Evolutionary conservation across 768 basidiomycete species (phyloP).

Genomic region (Phaeotremella fagi): DNA sequence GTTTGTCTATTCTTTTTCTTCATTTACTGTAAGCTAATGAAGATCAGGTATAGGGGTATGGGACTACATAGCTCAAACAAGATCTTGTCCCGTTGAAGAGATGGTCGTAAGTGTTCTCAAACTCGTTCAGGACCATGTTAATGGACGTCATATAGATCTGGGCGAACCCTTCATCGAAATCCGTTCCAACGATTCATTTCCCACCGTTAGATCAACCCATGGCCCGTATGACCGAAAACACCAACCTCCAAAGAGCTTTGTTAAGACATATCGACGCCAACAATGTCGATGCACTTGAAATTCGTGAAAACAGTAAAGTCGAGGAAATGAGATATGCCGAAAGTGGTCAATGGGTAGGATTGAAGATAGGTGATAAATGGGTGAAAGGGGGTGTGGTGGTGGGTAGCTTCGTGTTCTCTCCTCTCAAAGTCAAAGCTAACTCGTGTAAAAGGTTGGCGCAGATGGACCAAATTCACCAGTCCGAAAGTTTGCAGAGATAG

Average conservation of each 20-base stretch:
- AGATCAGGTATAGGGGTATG: constrained; percentile 76
- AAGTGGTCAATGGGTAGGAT: constrained; percentile 70
- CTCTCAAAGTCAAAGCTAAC: not conserved
- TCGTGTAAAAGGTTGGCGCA: constrained; percentile 69
- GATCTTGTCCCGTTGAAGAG: constrained; percentile 70
- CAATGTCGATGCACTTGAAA: constrained; percentile 54
- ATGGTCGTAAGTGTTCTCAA: constrained; percentile 63
- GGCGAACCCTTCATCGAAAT: constrained; percentile 49
- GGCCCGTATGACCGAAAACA: constrained; percentile 83
- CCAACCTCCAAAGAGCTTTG: constrained; percentile 84
- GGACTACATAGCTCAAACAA: constrained; percentile 62
- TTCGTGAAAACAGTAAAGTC: constrained; percentile 73
- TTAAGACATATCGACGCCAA: constrained; percentile 58
- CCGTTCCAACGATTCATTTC: constrained; percentile 38
- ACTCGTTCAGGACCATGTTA: not conserved
- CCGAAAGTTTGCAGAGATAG: constrained; percentile 73
- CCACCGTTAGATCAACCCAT: constrained; percentile 53
- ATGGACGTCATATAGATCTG: constrained; percentile 60
- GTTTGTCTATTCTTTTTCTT: constrained; percentile 27
- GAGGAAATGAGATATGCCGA: constrained; percentile 59
- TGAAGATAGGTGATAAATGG: constrained; percentile 63
- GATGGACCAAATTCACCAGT: constrained; percentile 96
- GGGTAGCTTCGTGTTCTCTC: constrained; percentile 31
- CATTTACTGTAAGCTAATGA: constrained; percentile 4
- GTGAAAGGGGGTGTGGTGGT: constrained; percentile 73